A percentile compares a stretch with the other conserved stretches of the same genome.
phyloP scores from a whole-genome alignment of 1,139 yeast genomes.

The Insectozyma bohioensis region DNA sequence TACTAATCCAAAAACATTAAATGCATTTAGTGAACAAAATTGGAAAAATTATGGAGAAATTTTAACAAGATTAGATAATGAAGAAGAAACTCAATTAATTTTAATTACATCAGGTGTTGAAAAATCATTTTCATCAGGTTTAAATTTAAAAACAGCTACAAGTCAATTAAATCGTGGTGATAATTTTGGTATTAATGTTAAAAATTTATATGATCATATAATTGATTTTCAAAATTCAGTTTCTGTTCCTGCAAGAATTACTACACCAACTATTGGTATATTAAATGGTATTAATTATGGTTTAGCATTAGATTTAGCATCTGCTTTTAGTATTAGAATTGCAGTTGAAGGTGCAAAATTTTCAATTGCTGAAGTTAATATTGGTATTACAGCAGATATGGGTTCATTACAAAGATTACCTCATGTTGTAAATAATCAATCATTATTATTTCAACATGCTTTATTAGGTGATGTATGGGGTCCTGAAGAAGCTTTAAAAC shows the following conservation, averaged over 20 bases:
- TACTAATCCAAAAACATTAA: constrained; percentile 62
- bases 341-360: constrained; percentile 54
- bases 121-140: constrained; percentile 62
- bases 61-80: constrained; percentile 46
- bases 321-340: constrained; percentile 59
- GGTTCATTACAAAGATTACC: constrained; percentile 76
- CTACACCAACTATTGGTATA: constrained; percentile 49
- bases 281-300: constrained; percentile 55
- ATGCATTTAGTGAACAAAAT: constrained; percentile 54
- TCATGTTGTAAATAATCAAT: constrained; percentile 50
- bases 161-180: constrained; percentile 8
- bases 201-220: constrained; percentile 41
- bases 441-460: constrained; percentile 61
- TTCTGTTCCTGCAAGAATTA: constrained; percentile 44
- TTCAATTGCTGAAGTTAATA: constrained; percentile 67
- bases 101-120: constrained; percentile 58
- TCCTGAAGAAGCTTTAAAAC: constrained; percentile 52
- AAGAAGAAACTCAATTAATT: constrained; percentile 50
- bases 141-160: constrained; percentile 52
- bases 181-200: constrained; percentile 20
- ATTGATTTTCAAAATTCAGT: constrained; percentile 60
- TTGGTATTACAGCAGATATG: constrained; percentile 80
- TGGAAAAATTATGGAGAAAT: constrained; percentile 60
- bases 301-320: constrained; percentile 65
- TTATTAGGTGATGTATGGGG: constrained; percentile 61